Evolutionary conservation across 1,284 basidiomycete genomes (phyloP), one percentile per base, ranked within the genome.

Genomic region (Stereum hirsutum): DNA sequence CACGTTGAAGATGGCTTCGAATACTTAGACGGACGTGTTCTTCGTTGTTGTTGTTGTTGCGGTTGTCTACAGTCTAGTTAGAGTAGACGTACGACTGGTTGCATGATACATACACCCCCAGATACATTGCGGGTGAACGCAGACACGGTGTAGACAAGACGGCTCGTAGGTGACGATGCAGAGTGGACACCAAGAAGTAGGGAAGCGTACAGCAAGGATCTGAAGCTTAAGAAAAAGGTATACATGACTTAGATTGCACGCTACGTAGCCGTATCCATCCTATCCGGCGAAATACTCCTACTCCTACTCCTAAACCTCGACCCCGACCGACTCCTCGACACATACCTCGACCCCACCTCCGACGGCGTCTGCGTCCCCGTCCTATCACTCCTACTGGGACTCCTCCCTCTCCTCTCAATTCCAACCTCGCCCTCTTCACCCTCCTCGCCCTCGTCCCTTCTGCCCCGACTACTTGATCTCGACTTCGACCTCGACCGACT

Each of bases 211-310:
- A n/a, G n/a, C n/a, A n/a, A n/a, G n/a, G n/a, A n/a, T n/a, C n/a
- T n/a, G n/a, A n/a, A n/a, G n/a, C n/a, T n/a, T n/a, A n/a, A n/a
- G n/a, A n/a, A n/a, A n/a, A n/a, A n/a, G n/a, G n/a, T n/a, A n/a
- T n/a, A n/a, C n/a, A n/a, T n/a, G n/a, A n/a, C n/a, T n/a, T n/a
- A n/a, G n/a, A n/a, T n/a, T n/a, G n/a, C n/a, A n/a, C n/a, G n/a
- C n/a, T n/a, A n/a, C n/a, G n/a, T n/a, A n/a, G 57, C 46, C 40
- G 54, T 55, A 51, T 71, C 65, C 65, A 75, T 72, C 41, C 72
- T 61, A 55, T 81, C 74, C 28, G 72, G 69, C 39, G 78, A 81
- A 47, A 79, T 69, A 54, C 78, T 81, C 26, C 70, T 69, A 61
- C 72, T 75, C 24, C 69, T 71, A 21, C 66, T 68, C 33, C 58